Percentiles rank a stretch among this genome's conserved stretches.
These are phyloP conservation scores for Enteropsectra breve DNA, from an alignment of 371 early-diverging fungal species.

Conservation along the genomic window DNA sequence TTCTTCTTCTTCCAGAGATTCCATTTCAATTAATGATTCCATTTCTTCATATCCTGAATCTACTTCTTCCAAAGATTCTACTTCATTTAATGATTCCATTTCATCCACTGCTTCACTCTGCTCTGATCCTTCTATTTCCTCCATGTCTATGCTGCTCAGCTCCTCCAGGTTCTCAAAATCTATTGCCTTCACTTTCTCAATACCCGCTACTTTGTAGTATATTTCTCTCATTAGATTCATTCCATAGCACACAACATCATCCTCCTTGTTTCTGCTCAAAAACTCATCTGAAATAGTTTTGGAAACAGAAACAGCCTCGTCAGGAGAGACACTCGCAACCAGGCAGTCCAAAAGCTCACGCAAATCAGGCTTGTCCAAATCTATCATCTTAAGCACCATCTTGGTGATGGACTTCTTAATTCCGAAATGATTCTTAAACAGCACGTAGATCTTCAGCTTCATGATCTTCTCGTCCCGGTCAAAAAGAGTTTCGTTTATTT, in stretches of 20 bases:
- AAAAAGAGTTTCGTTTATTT: constrained; percentile 21
- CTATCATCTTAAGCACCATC: constrained; percentile 44
- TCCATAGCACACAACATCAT: constrained; percentile 16
- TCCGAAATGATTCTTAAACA: constrained; percentile 33
- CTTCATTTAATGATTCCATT: constrained; percentile 3
- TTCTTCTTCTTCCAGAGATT: background rate
- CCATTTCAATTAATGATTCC: constrained; percentile 8
- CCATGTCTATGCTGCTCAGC: constrained; percentile 17
- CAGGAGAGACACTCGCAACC: constrained; percentile 10
- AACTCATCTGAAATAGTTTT: constrained; percentile 3
- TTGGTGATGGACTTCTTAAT: constrained; percentile 38
- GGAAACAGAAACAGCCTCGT: constrained; percentile 11
- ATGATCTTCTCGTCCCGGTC: constrained; percentile 42
- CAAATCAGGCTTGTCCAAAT: constrained; percentile 34
- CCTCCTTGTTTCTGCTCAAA: constrained; percentile 1
- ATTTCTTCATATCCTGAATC: background rate
- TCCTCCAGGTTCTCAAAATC: constrained; percentile 16
- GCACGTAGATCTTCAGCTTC: constrained; percentile 43
- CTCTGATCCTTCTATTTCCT: constrained; percentile 16
- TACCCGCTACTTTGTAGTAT: background rate
- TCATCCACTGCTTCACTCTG: constrained; percentile 13
- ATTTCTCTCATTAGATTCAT: constrained; percentile 23
- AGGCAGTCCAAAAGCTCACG: constrained; percentile 15
- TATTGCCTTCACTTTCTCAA: background rate
- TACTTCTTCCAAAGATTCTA: constrained; percentile 1